A percentile compares a stretch with the other conserved stretches of the same genome.
Evolutionary conservation across 139 green algal genomes (phyloP).

Genomic region (Asterochloris sp.): DNA sequence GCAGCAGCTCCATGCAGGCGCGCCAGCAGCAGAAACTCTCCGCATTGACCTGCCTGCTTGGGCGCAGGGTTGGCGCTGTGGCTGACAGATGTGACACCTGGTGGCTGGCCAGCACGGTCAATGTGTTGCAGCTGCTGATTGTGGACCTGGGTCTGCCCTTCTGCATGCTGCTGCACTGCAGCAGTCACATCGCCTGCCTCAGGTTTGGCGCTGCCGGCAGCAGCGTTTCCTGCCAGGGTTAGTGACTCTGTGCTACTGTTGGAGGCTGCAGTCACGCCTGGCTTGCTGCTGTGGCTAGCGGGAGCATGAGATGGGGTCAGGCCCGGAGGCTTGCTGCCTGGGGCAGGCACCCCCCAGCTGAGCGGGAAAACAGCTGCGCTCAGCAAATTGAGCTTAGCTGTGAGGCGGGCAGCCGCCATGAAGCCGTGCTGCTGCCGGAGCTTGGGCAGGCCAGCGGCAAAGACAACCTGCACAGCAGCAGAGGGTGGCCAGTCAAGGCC

Average conservation of each 20-base stretch:
- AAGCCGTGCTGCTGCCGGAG: slow-evolving; percentile 25
- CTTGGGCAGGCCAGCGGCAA: neutral
- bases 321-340: neutral
- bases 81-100: no score
- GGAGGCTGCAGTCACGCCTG: no score
- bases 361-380: slow-evolving; percentile 52
- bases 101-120: no score
- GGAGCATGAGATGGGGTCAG: neutral
- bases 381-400: slow-evolving; percentile 39
- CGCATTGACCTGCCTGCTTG: no score
- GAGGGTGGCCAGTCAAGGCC: no score
- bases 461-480: neutral
- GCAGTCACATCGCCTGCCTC: neutral
- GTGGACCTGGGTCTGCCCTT: no score
- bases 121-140: no score
- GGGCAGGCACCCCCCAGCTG: slow-evolving; percentile 18
- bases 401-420: slow-evolving; percentile 32
- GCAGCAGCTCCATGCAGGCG: no score
- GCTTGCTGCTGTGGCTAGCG: neutral
- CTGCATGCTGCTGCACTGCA: neutral
- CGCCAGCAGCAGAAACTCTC: no score
- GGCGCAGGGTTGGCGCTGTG: no score
- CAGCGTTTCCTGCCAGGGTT: neutral
- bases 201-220: neutral
- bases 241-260: neutral